Conservation (phyloP, 116 monocot species). For the Trichopus zeylanicus region DNA sequence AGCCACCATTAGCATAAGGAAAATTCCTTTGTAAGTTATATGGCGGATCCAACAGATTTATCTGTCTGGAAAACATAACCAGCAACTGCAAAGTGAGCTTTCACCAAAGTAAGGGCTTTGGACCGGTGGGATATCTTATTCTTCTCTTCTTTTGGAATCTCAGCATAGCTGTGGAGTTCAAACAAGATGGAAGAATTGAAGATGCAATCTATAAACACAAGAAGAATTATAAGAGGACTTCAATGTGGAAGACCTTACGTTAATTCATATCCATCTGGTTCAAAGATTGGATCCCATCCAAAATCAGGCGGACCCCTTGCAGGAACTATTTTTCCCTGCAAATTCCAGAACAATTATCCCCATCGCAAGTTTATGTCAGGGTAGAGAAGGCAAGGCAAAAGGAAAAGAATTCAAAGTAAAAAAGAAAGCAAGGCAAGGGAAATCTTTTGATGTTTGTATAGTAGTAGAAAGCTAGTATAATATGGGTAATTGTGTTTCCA, state of each 20-base stretch:
- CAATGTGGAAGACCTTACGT: conserved; percentile 33
- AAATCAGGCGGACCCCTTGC: conserved; percentile 80
- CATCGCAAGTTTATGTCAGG: not conserved
- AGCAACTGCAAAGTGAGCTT: conserved; percentile 64
- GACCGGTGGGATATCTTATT: conserved; percentile 92
- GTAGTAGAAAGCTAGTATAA: too few species aligned
- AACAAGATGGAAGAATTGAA: not conserved
- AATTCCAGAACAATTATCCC: not conserved
- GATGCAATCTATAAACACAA: not conserved
- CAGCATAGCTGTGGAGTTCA: conserved; percentile 65
- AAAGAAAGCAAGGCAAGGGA: not conserved
- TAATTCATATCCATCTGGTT: conserved; percentile 81
- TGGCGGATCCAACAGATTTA: conserved; percentile 1
- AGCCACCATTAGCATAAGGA: too few species aligned
- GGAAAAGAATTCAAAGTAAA: not conserved
- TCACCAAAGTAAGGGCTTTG: conserved; percentile 77
- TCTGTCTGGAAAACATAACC: conserved; percentile 47
- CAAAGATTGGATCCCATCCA: conserved; percentile 97
- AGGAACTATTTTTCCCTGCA: conserved; percentile 82
- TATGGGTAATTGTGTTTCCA: too few species aligned
- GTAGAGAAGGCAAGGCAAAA: not conserved
- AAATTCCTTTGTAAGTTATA: too few species aligned
- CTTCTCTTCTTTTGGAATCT: conserved; percentile 95
- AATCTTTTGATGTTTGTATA: not conserved
- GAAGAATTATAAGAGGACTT: not conserved